Percentiles rank a stretch among this genome's conserved stretches.
phyloP scores from a whole-genome alignment of 2,329 filamentous ascomycete species.

The Cercospora beticola region DNA sequence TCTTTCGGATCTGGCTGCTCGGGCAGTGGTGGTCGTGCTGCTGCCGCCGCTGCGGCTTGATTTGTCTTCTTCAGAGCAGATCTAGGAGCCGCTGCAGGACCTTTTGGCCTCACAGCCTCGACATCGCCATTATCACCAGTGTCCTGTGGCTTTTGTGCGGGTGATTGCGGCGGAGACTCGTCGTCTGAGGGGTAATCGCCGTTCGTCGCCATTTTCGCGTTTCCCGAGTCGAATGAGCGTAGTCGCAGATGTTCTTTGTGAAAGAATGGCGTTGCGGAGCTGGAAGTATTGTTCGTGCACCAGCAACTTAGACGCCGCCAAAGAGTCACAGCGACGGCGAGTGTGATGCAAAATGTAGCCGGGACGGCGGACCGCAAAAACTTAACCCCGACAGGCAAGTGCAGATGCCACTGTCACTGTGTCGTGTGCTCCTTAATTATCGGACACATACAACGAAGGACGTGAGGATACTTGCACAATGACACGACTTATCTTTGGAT shows the following conservation, averaged over 20 bases:
- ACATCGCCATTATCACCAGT: conserved; percentile 72
- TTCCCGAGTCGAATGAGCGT: background rate
- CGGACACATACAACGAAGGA: background rate
- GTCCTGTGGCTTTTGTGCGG: conserved; percentile 46
- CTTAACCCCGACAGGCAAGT: background rate
- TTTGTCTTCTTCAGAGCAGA: conserved; percentile 81
- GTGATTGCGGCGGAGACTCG: conserved; percentile 55
- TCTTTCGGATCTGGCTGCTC: conserved; percentile 91
- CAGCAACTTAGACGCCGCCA: background rate
- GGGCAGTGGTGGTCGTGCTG: conserved; percentile 66
- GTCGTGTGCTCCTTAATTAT: background rate
- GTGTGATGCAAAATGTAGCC: conserved; percentile 4
- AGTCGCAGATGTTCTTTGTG: background rate
- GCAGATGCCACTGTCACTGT: background rate
- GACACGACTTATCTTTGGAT: background rate
- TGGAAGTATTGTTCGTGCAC: background rate
- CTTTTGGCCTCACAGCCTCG: conserved; percentile 59
- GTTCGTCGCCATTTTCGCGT: conserved; percentile 52
- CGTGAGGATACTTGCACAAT: background rate
- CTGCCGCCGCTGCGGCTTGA: conserved; percentile 55
- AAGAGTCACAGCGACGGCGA: conserved; percentile 1
- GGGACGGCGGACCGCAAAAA: background rate
- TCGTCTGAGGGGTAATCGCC: conserved; percentile 55
- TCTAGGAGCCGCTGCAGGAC: conserved; percentile 62
- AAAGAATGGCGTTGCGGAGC: background rate